Base-by-base conservation (phyloP, 148 eudicot genomes). In the Nepenthes mirabilis region DNA sequence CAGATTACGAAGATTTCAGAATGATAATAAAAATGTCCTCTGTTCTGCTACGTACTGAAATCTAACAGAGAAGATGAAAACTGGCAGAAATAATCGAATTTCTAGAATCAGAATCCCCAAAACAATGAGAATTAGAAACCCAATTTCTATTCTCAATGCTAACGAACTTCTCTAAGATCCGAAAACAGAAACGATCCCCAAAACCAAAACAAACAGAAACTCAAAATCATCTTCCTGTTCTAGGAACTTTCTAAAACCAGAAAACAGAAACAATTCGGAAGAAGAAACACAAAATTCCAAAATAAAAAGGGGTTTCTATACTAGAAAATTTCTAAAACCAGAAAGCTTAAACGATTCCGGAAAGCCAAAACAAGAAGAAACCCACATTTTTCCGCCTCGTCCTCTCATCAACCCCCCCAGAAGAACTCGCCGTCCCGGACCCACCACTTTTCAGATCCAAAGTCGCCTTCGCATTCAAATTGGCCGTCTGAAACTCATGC, bases 311-410 rank as follows among this genome's bases (percentile, higher is more conserved):
- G 23, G 23, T 58, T 33, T 6, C n/a, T 13, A 51, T 36, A 12
- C 14, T 56, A 11, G 3, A 32, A 37, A 23, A 63, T 37, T 52
- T n/a, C 1, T 5, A 37, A 56, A 33, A 35, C 3, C 37, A 65
- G 49, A 61, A 32, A 55, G 11, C 2, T 3, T 55, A 13, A 73
- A 50, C 47, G 61, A 33, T 35, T 35, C 37, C 59, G 59, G 5
- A 64, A 48, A 7, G 43, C 2, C 14, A 65, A 66, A 67, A 54
- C 40, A 2, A 37, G 36, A 64, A 40, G 45, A 76, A 71, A 73
- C 86, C 60, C 69, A 91, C 96, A 74, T 88, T 85, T 67, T 68
- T 82, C 68, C 69, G 83, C 72, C 55, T 83, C 14, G 37, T 36
- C 40, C 68, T 67, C 0, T 11, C 55, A 37, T 48, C 78, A 11